Base-by-base conservation (phyloP, 2,329 filamentous ascomycete species). In the Colletotrichum tamarilloi region DNA sequence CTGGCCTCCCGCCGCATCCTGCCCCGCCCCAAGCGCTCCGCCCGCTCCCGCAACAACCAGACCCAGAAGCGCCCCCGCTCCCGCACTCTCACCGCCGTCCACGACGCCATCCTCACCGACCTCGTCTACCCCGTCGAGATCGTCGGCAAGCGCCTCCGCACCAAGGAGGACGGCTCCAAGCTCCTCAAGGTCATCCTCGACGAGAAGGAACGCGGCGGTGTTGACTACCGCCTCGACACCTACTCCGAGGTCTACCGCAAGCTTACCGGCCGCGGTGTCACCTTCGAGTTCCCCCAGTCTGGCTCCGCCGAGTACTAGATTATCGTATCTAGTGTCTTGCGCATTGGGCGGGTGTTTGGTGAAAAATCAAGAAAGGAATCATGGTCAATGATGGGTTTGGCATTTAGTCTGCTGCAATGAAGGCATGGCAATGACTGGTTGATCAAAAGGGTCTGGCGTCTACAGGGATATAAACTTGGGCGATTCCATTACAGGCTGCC, bases 121-220 rank as follows among this genome's bases (percentile, higher is more conserved):
- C 94, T 99, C 84, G 97, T 98, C 90, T 99, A 94, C 94, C 97
- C 97, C 84, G 97, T 99, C 84, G 97, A 99, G 94, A 99, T 99
- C 80, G 97, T 99, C 82, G 97, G 97, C 89, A 98, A 98, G 95
- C 95, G 97, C 84, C 88, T 95, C 86, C 94, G 97, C 87, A 98
- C 97, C 90, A 96, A 97, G 90, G 96, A 98, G 92, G 97, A 99
- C 88, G 95, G 95, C 87, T 93, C 91, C 93, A 98, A 98, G 94
- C 89, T 95, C 85, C 92, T 98, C 88, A 99, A 99, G 94, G 95
- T 99, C 86, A 91, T 99, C 84, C 92, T 99, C 75, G 97, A 99
- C 87, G 97, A 98, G 94, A 99, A 99, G 95, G 97, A 99, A 94
- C 94, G 95, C 82, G 96, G 95, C 84, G 95, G 95, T 86, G 96